These are phyloP conservation scores for Colletotrichum tabaci DNA, from an alignment of 2,329 filamentous ascomycete genomes.

Conservation along the genomic window DNA sequence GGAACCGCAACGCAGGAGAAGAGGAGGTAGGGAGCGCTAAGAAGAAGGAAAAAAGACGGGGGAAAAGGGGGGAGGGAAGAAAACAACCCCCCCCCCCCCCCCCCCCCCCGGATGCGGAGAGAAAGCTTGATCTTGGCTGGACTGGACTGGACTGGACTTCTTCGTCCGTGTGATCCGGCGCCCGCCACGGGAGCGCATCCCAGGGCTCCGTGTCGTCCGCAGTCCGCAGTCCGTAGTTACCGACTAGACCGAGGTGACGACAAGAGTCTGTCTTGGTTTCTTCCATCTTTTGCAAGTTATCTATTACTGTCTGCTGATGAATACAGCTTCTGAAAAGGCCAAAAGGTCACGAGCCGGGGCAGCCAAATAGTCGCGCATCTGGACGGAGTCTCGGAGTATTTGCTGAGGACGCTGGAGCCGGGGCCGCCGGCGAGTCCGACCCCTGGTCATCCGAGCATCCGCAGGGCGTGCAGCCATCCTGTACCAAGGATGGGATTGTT, in stretches of 20 bases:
- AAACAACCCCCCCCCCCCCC: no score
- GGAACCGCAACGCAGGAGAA: no score
- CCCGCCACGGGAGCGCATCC: background rate
- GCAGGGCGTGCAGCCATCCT: background rate
- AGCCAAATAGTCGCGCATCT: background rate
- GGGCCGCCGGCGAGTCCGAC: background rate
- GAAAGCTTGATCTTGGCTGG: background rate
- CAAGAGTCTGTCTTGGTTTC: background rate
- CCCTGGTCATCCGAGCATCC: background rate
- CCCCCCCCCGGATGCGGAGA: no score
- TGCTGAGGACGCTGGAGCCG: background rate
- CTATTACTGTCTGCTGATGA: background rate
- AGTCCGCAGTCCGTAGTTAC: no score
- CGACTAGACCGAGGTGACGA: background rate
- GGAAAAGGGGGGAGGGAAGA: no score
- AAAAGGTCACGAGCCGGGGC: background rate
- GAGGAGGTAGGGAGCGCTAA: no score
- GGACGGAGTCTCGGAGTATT: background rate
- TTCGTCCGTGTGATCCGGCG: no score
- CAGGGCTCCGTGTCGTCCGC: background rate
- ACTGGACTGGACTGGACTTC: no score
- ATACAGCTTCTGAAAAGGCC: background rate
- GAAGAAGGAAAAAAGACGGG: no score
- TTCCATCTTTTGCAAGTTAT: background rate
- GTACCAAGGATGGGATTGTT: background rate